phyloP scores from a whole-genome alignment of 495 filamentous ascomycete species.

The Aspergillus cristatus region DNA sequence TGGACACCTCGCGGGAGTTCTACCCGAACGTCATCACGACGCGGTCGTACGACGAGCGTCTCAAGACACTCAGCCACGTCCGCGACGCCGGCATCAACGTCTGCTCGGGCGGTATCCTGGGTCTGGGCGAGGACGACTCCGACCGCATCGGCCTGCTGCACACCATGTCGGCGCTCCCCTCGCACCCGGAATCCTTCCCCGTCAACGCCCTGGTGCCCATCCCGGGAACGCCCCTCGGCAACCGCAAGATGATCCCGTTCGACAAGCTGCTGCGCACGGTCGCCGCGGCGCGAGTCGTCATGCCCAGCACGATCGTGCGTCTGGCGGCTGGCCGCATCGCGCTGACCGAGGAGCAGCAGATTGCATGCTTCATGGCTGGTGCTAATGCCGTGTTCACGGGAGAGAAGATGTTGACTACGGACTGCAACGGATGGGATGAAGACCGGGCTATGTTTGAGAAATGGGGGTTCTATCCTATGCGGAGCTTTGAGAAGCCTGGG shows the following conservation, averaged over 20 bases:
- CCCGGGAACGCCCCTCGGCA: slow-evolving; percentile 71
- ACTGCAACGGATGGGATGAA: slow-evolving; percentile 82
- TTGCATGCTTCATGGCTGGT: slow-evolving; percentile 74
- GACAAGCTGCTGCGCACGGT: slow-evolving; percentile 65
- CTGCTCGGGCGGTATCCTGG: slow-evolving; percentile 75
- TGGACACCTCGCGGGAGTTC: slow-evolving; percentile 78
- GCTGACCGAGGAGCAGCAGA: slow-evolving; percentile 73
- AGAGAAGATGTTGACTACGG: slow-evolving; percentile 86
- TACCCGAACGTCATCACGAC: slow-evolving; percentile 77
- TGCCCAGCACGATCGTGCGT: slow-evolving; percentile 72
- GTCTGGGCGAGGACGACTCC: slow-evolving; percentile 61
- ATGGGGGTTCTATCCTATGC: slow-evolving; percentile 69
- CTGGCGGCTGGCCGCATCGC: slow-evolving; percentile 72
- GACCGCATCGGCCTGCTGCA: slow-evolving; percentile 74
- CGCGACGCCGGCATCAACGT: slow-evolving; percentile 77
- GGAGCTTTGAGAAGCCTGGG: slow-evolving; percentile 35
- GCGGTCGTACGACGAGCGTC: slow-evolving; percentile 71
- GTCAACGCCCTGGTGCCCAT: slow-evolving; percentile 83
- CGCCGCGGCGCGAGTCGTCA: slow-evolving; percentile 66
- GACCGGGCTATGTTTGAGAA: slow-evolving; percentile 68
- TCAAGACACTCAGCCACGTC: slow-evolving; percentile 64
- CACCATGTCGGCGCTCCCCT: slow-evolving; percentile 64
- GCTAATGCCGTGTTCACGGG: slow-evolving; percentile 86
- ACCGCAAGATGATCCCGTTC: slow-evolving; percentile 60
- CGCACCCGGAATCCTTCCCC: slow-evolving; percentile 75